A percentile compares a stretch with the other conserved stretches of the same genome.
phyloP scores from a whole-genome alignment of 2,329 filamentous ascomycete species.

The Penicillium decumbens region DNA sequence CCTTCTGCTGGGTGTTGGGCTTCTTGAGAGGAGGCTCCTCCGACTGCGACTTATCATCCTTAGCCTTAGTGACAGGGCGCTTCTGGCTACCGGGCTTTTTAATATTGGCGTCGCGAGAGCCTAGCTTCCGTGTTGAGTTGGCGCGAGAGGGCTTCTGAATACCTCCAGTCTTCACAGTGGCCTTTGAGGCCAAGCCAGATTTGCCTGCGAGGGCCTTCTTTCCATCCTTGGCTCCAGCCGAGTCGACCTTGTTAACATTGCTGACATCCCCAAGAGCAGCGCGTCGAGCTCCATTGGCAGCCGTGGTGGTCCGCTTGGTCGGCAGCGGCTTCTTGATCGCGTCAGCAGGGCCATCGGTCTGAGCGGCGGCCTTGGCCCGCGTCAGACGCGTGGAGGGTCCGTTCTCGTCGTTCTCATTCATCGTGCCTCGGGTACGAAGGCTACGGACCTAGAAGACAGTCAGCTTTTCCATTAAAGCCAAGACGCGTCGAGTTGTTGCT shows the following conservation, averaged over 20 bases:
- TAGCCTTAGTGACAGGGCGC: constrained; percentile 57
- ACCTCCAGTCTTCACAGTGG: constrained; percentile 69
- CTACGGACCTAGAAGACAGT: constrained; percentile 56
- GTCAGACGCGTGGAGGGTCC: constrained; percentile 75
- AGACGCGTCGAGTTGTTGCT: constrained; percentile 22
- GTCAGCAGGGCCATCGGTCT: constrained; percentile 49
- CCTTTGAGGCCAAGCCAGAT: constrained; percentile 70
- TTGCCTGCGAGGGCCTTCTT: constrained; percentile 68
- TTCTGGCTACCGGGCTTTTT: constrained; percentile 67
- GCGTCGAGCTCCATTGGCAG: constrained; percentile 51
- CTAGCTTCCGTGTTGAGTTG: constrained; percentile 60
- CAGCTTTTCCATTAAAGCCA: constrained; percentile 4
- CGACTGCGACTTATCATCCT: constrained; percentile 53
- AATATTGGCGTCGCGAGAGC: constrained; percentile 57
- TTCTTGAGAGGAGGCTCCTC: constrained; percentile 67
- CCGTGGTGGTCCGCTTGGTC: constrained; percentile 61
- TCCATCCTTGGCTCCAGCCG: constrained; percentile 57
- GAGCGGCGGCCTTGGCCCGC: constrained; percentile 79
- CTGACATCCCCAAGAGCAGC: constrained; percentile 88
- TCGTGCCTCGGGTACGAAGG: constrained; percentile 67
- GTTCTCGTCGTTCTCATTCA: constrained; percentile 96
- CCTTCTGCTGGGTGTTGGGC: constrained; percentile 52
- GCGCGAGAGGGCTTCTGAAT: constrained; percentile 66
- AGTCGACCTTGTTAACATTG: constrained; percentile 73
- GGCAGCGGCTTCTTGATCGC: constrained; percentile 63